phyloP scores from a whole-genome alignment of 2,329 filamentous ascomycete species.

The Exophiala sideris region DNA sequence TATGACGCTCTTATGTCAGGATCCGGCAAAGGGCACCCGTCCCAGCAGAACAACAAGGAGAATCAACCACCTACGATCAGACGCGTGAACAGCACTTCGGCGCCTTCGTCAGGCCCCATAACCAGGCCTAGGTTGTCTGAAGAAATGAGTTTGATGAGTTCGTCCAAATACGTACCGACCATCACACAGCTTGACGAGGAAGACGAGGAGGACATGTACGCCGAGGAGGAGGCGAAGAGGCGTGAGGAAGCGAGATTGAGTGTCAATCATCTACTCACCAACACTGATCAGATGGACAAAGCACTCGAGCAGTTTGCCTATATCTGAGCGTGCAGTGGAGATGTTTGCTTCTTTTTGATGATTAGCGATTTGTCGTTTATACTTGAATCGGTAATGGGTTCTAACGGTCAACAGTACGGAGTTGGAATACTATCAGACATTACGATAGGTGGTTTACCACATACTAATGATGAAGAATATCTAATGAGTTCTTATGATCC shows the following conservation, averaged over 20 bases:
- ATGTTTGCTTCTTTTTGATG: no score
- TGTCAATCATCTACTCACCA: conserved; percentile 16
- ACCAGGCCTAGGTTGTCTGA: conserved; percentile 2
- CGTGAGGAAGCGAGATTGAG: conserved; percentile 10
- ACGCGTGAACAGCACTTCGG: background rate
- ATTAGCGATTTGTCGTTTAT: no score
- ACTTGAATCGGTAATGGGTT: no score
- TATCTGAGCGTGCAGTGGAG: background rate
- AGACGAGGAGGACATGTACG: background rate
- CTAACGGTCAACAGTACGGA: no score
- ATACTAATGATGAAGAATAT: no score
- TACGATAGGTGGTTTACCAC: no score
- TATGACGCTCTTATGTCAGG: conserved; percentile 3
- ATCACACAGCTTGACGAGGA: background rate
- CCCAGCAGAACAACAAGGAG: background rate
- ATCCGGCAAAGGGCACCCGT: background rate
- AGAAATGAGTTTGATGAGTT: conserved; percentile 3
- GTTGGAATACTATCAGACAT: no score
- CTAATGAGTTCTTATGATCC: no score
- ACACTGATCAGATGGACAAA: conserved; percentile 16
- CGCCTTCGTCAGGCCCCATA: conserved; percentile 2
- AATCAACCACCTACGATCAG: background rate
- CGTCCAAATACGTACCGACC: background rate
- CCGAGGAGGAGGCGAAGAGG: background rate
- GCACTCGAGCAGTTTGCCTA: conserved; percentile 8